These are phyloP conservation scores for Exophiala xenobiotica DNA, from an alignment of 2,329 filamentous ascomycete species.

Conservation along the genomic window DNA sequence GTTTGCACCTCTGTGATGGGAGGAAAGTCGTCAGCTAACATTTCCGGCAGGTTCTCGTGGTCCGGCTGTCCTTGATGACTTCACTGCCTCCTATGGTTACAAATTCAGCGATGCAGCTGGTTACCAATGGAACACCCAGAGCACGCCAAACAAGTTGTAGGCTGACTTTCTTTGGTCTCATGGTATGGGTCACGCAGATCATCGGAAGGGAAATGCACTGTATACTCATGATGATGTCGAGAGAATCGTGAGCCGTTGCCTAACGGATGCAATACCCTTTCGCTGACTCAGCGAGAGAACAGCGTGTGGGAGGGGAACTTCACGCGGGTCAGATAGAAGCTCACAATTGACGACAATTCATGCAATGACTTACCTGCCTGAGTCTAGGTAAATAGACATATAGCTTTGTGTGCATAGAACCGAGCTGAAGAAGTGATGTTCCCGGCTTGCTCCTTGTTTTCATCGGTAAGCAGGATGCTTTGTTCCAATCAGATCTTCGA, in stretches of 20 bases:
- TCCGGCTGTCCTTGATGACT: slow-evolving; percentile 93
- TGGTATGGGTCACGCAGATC: background rate
- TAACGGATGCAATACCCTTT: no score
- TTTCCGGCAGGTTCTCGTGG: slow-evolving; percentile 77
- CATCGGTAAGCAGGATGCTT: no score
- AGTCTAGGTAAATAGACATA: background rate
- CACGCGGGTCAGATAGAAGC: no score
- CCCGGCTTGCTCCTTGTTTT: no score
- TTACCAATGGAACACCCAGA: slow-evolving; percentile 85
- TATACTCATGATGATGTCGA: background rate
- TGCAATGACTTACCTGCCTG: background rate
- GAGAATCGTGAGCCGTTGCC: no score
- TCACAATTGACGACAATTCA: background rate
- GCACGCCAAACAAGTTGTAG: slow-evolving; percentile 29
- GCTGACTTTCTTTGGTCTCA: background rate
- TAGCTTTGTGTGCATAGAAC: background rate
- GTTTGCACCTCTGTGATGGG: slow-evolving; percentile 36
- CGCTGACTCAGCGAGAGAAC: no score
- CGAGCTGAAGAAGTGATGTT: background rate
- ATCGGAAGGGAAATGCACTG: background rate
- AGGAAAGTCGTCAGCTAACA: background rate
- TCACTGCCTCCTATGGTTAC: slow-evolving; percentile 96
- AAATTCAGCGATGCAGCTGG: slow-evolving; percentile 97
- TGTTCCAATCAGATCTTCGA: no score
- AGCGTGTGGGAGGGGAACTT: no score